These are phyloP conservation scores for Kwoniella shivajii DNA, from an alignment of 1,284 basidiomycete genomes.

Conservation along the genomic window DNA sequence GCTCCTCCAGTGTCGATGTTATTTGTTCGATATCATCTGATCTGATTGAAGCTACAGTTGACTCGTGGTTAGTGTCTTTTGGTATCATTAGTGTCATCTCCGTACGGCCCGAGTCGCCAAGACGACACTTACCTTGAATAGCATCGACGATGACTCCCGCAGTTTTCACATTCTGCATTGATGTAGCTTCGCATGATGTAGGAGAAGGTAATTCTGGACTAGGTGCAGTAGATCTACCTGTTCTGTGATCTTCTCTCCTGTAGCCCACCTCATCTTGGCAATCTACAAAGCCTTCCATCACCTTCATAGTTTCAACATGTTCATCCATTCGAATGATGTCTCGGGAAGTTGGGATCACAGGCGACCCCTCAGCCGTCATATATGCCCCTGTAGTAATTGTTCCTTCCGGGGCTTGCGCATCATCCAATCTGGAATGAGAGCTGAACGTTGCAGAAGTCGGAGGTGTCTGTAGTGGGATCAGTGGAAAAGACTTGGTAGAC, in stretches of 20 bases:
- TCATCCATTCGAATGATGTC: too few species aligned
- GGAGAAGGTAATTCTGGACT: constrained; percentile 5
- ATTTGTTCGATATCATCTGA: not conserved
- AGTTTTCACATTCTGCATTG: too few species aligned
- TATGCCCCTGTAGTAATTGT: constrained; percentile 9
- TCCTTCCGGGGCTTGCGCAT: not conserved
- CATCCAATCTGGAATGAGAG: not conserved
- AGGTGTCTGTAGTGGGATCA: not conserved
- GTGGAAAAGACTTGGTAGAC: not conserved
- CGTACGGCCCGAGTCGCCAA: too few species aligned
- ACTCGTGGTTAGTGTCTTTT: not conserved
- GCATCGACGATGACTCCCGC: not conserved
- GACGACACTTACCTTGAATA: not conserved
- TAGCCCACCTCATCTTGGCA: not conserved
- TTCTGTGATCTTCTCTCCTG: not conserved
- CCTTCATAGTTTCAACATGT: not conserved
- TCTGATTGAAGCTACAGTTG: not conserved
- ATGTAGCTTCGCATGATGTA: not conserved
- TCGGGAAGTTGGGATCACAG: constrained; percentile 5
- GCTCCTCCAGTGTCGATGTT: constrained; percentile 7
- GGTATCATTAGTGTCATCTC: too few species aligned
- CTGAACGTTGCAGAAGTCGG: not conserved
- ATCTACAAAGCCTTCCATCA: not conserved
- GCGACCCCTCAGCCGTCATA: constrained; percentile 13
- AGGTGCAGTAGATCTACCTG: constrained; percentile 7